Conservation (phyloP, 2,329 filamentous ascomycete genomes). For the Leptodontidium sp. region DNA sequence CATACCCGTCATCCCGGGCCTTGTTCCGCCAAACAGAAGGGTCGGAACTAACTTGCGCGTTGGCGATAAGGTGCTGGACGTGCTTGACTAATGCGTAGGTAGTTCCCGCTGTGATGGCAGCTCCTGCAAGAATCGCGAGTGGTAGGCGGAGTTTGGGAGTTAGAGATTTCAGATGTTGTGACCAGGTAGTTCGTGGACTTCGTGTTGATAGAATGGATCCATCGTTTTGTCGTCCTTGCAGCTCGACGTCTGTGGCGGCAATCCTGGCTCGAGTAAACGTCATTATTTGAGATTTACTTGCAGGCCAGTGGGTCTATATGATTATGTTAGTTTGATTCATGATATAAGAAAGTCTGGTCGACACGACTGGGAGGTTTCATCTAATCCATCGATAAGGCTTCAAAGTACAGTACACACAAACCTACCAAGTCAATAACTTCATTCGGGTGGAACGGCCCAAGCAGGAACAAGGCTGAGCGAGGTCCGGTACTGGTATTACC, state of each 20-base stretch:
- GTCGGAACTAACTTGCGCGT: constrained; percentile 1
- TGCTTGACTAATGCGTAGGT: constrained; percentile 12
- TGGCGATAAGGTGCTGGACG: constrained; percentile 9
- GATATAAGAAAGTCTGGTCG: no score
- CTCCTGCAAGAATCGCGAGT: background rate
- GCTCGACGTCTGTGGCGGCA: background rate
- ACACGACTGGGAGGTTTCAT: no score
- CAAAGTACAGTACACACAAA: no score
- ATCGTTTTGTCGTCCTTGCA: background rate
- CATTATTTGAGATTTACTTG: background rate
- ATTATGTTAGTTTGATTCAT: no score
- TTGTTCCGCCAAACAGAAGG: background rate
- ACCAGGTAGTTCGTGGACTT: background rate
- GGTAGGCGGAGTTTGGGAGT: background rate
- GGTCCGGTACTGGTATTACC: no score
- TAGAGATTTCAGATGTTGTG: background rate
- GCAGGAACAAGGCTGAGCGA: no score
- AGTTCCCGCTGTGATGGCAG: background rate
- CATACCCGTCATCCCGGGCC: constrained; percentile 4
- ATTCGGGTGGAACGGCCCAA: no score
- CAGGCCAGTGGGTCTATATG: no score
- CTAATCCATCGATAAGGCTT: no score
- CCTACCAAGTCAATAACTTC: no score
- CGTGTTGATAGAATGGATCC: background rate
- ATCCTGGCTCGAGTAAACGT: background rate